Conservation (phyloP, 441 rosid species). For the Capsella rubella region DNA sequence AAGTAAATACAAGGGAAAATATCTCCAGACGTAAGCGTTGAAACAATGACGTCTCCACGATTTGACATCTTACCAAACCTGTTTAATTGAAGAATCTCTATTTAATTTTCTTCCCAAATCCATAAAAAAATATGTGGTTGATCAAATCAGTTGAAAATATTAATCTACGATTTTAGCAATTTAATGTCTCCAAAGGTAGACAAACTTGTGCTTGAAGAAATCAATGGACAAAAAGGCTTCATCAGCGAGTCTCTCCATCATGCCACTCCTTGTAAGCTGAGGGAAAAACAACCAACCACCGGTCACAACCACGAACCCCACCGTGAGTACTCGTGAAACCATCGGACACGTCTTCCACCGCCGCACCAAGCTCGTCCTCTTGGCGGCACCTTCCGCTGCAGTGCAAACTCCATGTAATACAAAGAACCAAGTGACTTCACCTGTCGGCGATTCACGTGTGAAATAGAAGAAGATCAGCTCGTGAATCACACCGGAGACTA, state of each 20-base stretch:
- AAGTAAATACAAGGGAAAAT: neutral
- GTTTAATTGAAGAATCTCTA: neutral
- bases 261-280: slow-evolving; percentile 37
- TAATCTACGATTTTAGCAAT: neutral
- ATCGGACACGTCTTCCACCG: slow-evolving; percentile 39
- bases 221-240: slow-evolving; percentile 33
- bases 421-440: slow-evolving; percentile 69
- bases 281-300: slow-evolving; percentile 58
- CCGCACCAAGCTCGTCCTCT: slow-evolving; percentile 45
- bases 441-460: slow-evolving; percentile 50
- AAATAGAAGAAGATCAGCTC: slow-evolving; percentile 53
- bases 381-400: slow-evolving; percentile 43
- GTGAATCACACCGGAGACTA: slow-evolving; percentile 59
- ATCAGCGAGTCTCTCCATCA: slow-evolving; percentile 24
- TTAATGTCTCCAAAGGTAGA: neutral
- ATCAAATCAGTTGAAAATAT: neutral
- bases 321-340: slow-evolving; percentile 45
- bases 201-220: slow-evolving; percentile 5
- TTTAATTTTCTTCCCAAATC: neutral
- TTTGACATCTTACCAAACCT: neutral
- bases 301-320: slow-evolving; percentile 51
- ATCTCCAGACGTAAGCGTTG: neutral
- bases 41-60: slow-evolving; percentile 1
- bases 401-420: slow-evolving; percentile 55
- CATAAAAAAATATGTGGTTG: neutral